Evolutionary conservation across 495 filamentous ascomycete species (phyloP), one percentile per base, ranked within the genome.

Genomic region (Pyronema domesticum): DNA sequence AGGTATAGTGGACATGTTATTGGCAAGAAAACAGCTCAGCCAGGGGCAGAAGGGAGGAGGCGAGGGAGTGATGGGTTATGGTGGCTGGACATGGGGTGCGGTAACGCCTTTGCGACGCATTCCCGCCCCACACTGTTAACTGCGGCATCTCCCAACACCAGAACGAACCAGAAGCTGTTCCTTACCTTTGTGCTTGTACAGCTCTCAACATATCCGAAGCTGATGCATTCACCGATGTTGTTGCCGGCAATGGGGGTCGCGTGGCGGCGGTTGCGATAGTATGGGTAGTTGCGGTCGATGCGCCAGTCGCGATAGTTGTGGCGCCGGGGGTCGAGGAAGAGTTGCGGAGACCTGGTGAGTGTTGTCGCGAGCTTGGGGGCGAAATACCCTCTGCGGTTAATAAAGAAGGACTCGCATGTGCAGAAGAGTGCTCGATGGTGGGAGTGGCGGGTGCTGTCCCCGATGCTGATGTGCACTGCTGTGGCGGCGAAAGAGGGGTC

Each of bases 141-240:
- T 14, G 45, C 45, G 45, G 18, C 4, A 47, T 42, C 6, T 17
- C 45, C 14, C n/a, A 47, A 47, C n/a, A 47, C 19, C 7, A 43
- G 15, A 43, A 43, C 10, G n/a, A 37, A 51, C 48, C 19, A 5
- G 17, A 51, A 17, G 13, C 33, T 37, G 18, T 15, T 44, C 49
- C 62, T 58, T 59, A 65, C 62, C 62, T 65, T 48, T 65, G 62
- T 18, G 60, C 60, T 47, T 62, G 62, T 46, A 65, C 61, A 23
- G 62, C 61, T 45, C 62, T 64, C 43, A 65, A 49, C 62, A 65
- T 61, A 45, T 65, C 63, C 34, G 62, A 63, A 17, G 61, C 62
- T 6, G 62, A 60, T 3, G 62, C 54, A 53, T 53, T 65, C 39
- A 36, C 58, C 18, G 55, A 49, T 19, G 62, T 58, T 9, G 61